Evolutionary conservation across 192 early-diverging fungal genomes (phyloP).

Genomic region (Coemansia reversa): DNA sequence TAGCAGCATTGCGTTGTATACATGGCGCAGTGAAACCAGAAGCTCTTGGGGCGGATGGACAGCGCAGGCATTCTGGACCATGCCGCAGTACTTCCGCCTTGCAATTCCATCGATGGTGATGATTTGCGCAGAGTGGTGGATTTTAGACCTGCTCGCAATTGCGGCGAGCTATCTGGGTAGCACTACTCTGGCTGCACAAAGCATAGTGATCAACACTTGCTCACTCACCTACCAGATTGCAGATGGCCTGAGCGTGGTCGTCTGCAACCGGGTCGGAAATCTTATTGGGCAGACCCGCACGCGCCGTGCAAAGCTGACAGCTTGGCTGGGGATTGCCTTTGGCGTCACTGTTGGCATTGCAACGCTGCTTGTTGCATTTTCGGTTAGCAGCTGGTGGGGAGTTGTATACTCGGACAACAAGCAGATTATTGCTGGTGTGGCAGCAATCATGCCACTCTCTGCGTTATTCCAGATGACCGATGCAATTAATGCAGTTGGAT

Average conservation of each 20-base stretch:
- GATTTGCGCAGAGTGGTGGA: conserved; percentile 71
- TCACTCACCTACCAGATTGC: conserved; percentile 57
- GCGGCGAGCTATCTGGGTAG: conserved; percentile 61
- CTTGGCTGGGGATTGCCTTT: conserved; percentile 31
- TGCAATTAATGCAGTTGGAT: conserved; percentile 61
- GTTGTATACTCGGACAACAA: conserved; percentile 65
- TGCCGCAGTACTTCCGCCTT: conserved; percentile 59
- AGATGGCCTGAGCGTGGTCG: conserved; percentile 58
- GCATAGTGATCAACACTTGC: conserved; percentile 58
- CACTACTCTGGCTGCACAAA: conserved; percentile 59
- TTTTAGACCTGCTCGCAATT: conserved; percentile 51
- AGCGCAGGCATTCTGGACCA: conserved; percentile 27
- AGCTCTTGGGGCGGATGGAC: conserved; percentile 75
- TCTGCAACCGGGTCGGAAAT: conserved; percentile 59
- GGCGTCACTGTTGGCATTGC: conserved; percentile 20
- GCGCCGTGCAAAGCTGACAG: conserved; percentile 37
- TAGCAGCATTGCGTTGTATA: conserved; percentile 63
- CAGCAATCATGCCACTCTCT: conserved; percentile 73
- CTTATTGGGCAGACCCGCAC: conserved; percentile 48
- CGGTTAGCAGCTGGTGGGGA: conserved; percentile 50
- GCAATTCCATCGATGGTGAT: conserved; percentile 76
- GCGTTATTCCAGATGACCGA: conserved; percentile 71
- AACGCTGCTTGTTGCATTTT: conserved; percentile 23
- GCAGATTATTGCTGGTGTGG: conserved; percentile 68
- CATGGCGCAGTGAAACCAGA: conserved; percentile 53